Base-by-base conservation (phyloP, 2,329 filamentous ascomycete species). In the Elsinoe australis region DNA sequence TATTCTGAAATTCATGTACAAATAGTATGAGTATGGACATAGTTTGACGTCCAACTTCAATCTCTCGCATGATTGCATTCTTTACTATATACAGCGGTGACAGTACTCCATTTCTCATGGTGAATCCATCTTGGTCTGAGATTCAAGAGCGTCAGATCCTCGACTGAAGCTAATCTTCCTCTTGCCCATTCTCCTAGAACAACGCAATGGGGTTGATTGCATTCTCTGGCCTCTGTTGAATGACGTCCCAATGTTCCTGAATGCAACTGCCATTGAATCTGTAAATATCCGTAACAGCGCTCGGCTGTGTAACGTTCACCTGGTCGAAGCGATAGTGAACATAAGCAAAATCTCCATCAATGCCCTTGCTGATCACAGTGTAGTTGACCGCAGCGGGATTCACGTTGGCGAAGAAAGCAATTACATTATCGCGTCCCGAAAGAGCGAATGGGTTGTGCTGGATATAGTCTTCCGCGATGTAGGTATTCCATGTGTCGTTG, bases 401-500 rank as follows among this genome's bases (percentile, higher is more conserved):
- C 12, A 44, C 39, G 18, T 17, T 44, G 7, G 39, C 26, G 26
- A 44, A 44, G 26, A 44, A 44, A 10, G 24, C 39, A 15, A 44
- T 44, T 15, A 44, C 39, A 21, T 21, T 17, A n/a, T 44, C 21
- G 7, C 39, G 39, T 9, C 39, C 39, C 7, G 39, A 44, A 3
- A 44, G 39, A 18, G 39, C 39, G 31, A 44, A 44, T 3, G 39
- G 39, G 17, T 44, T 44, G 39, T 44, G 39, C 39, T 44, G 39
- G 39, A 44, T 44, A 26, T 44, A 44, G 26, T 44, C 39, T 21
- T 32, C 39, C 24, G 39, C 39, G 26, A 44, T 44, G 39, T 44
- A 44, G 8, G 24, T 44, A 17, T 44, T 44, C 21, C 24, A 44
- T 9, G 26, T 31, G 2, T n/a, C 18, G 15, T 14, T 24, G 15